phyloP scores from a whole-genome alignment of 768 basidiomycete species.

The Lactarius indigo region DNA sequence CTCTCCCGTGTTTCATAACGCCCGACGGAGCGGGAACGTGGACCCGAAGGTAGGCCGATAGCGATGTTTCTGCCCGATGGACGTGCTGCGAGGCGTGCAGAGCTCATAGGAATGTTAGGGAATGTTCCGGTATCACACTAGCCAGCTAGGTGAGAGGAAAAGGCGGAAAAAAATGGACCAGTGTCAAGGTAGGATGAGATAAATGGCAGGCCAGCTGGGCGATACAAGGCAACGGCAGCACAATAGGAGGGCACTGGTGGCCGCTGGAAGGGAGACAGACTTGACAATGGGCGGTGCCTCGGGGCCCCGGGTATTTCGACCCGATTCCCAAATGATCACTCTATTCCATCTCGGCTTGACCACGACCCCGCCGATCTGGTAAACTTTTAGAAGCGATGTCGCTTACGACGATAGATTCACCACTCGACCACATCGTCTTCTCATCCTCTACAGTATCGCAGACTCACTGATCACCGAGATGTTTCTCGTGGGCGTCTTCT shows the following conservation, averaged over 20 bases:
- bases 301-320: neutral
- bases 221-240: neutral
- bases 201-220: neutral
- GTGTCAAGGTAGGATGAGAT: neutral
- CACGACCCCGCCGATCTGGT: too few species aligned
- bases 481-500: neutral
- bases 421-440: neutral
- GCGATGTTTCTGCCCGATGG: neutral
- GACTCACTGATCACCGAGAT: neutral
- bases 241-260: neutral
- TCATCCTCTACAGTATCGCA: neutral
- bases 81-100: constrained; percentile 13
- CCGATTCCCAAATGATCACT: neutral
- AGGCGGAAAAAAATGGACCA: neutral
- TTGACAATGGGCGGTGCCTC: neutral
- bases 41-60: constrained; percentile 40
- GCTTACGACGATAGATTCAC: too few species aligned
- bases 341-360: neutral
- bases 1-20: constrained; percentile 18
- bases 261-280: neutral
- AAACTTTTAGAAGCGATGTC: too few species aligned
- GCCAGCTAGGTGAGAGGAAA: constrained; percentile 17
- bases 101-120: constrained; percentile 16
- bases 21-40: constrained; percentile 38
- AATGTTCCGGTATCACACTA: neutral